Conservation (phyloP, 2,329 filamentous ascomycete species). For the Trichoderma sp. region DNA sequence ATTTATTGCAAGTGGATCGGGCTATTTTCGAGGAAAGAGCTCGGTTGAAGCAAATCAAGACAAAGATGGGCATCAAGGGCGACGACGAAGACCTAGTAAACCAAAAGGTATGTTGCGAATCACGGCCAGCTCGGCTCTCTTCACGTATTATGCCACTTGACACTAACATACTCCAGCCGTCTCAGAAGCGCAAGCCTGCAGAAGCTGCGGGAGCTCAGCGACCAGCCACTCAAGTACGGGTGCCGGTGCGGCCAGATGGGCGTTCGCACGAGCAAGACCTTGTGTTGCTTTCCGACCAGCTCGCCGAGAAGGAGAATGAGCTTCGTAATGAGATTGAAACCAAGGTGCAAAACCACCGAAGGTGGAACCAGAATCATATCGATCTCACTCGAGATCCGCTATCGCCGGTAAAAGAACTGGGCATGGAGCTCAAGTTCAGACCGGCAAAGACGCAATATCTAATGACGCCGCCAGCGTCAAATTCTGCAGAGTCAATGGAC, state of each 20-base stretch:
- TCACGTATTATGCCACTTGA: constrained; percentile 28
- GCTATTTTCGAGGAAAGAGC: constrained; percentile 81
- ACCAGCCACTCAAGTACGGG: constrained; percentile 66
- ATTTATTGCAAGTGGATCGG: constrained; percentile 74
- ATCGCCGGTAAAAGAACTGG: constrained; percentile 72
- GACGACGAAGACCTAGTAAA: constrained; percentile 95
- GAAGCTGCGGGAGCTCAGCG: constrained; percentile 66
- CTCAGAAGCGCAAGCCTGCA: constrained; percentile 70
- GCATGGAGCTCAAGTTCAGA: constrained; percentile 66
- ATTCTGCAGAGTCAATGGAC: constrained; percentile 60
- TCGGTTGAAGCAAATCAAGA: constrained; percentile 84
- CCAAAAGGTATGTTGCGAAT: constrained; percentile 68
- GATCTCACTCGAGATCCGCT: constrained; percentile 86
- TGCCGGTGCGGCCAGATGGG: constrained; percentile 71
- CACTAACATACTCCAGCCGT: constrained; percentile 51
- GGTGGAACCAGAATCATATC: constrained; percentile 89
- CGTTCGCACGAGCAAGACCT: constrained; percentile 79
- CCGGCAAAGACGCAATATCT: constrained; percentile 72
- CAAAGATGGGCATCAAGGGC: constrained; percentile 84
- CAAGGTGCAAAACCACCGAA: constrained; percentile 84
- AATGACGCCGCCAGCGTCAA: constrained; percentile 66
- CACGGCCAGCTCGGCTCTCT: background rate
- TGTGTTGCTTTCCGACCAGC: constrained; percentile 73
- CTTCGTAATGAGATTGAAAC: constrained; percentile 81
- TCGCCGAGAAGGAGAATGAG: constrained; percentile 79